Conservation (phyloP, 306 rosid genomes). For the Lathyrus sativus region DNA sequence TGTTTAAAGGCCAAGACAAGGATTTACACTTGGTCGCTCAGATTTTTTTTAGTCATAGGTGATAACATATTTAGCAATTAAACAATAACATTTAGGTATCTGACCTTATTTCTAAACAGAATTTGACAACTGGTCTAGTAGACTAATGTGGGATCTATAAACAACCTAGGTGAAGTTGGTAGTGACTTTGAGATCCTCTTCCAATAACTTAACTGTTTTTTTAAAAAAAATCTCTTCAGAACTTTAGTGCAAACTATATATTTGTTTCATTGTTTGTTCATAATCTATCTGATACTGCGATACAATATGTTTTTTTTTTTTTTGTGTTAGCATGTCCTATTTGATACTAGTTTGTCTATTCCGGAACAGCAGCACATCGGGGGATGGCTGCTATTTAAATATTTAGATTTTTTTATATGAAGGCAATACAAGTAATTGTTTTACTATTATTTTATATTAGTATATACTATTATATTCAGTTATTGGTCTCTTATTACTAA, state of each 20-base stretch:
- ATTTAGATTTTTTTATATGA: too few relatives aligned
- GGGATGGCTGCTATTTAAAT: too few relatives aligned
- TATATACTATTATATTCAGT: too few relatives aligned
- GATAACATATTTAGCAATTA: constrained; percentile 17
- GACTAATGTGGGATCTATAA: constrained; percentile 30
- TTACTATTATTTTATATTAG: too few relatives aligned
- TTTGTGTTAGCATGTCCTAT: neutral
- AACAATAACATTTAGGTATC: neutral
- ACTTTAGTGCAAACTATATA: neutral
- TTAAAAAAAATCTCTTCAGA: too few relatives aligned
- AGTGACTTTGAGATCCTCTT: constrained; percentile 2
- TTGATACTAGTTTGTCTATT: neutral
- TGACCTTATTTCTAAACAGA: constrained; percentile 10
- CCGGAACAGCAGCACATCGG: neutral
- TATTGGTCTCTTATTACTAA: too few relatives aligned
- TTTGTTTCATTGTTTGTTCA: constrained; percentile 23
- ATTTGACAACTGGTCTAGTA: constrained; percentile 8
- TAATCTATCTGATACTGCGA: constrained; percentile 2
- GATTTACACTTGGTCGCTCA: neutral
- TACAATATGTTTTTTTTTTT: constrained; percentile 2
- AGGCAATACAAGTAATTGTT: too few relatives aligned
- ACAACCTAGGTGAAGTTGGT: constrained; percentile 24
- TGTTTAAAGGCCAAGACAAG: constrained; percentile 17
- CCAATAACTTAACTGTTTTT: neutral
- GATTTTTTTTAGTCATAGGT: constrained; percentile 15